These are phyloP conservation scores for Rhizophora mangle DNA, from an alignment of 345 rosid genomes.

Conservation along the genomic window DNA sequence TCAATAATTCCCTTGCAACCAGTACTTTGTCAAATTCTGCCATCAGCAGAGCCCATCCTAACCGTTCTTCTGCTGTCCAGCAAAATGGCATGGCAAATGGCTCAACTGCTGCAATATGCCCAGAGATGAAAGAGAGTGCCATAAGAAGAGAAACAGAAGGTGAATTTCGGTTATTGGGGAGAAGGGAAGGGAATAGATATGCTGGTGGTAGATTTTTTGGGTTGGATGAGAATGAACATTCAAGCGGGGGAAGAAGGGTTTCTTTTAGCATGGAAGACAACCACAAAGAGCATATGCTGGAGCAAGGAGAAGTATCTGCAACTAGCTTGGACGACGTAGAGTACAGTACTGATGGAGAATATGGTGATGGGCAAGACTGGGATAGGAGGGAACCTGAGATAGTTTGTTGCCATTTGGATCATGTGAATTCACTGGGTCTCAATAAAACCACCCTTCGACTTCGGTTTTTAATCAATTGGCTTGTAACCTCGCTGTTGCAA, in stretches of 20 bases:
- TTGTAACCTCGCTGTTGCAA: conserved; percentile 88
- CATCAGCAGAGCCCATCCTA: conserved; percentile 27
- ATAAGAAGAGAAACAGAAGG: conserved; percentile 99
- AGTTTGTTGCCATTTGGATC: conserved; percentile 74
- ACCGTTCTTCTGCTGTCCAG: conserved; percentile 29
- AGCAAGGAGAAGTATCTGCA: conserved; percentile 64
- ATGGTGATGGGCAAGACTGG: conserved; percentile 66
- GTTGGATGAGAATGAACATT: conserved; percentile 68
- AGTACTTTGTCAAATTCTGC: conserved; percentile 24
- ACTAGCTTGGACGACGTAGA: conserved; percentile 64
- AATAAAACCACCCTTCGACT: conserved; percentile 82
- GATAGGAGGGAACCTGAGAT: conserved; percentile 91
- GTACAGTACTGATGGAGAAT: conserved; percentile 72
- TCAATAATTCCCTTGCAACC: conserved; percentile 20
- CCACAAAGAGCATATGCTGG: conserved; percentile 45
- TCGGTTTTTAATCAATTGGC: conserved; percentile 91
- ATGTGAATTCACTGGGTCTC: conserved; percentile 87
- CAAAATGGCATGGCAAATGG: conserved; percentile 44
- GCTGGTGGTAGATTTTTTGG: conserved; percentile 70
- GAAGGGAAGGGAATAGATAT: conserved; percentile 72
- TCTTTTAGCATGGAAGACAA: conserved; percentile 84
- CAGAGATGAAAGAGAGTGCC: conserved; percentile 84
- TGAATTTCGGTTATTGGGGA: conserved; percentile 87
- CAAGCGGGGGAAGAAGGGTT: conserved; percentile 81
- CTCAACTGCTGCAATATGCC: conserved; percentile 43